A percentile compares a stretch with the other conserved stretches of the same genome.
Evolutionary conservation across 2,329 filamentous ascomycete genomes (phyloP).

Genomic region (Xylariaceae sp.): DNA sequence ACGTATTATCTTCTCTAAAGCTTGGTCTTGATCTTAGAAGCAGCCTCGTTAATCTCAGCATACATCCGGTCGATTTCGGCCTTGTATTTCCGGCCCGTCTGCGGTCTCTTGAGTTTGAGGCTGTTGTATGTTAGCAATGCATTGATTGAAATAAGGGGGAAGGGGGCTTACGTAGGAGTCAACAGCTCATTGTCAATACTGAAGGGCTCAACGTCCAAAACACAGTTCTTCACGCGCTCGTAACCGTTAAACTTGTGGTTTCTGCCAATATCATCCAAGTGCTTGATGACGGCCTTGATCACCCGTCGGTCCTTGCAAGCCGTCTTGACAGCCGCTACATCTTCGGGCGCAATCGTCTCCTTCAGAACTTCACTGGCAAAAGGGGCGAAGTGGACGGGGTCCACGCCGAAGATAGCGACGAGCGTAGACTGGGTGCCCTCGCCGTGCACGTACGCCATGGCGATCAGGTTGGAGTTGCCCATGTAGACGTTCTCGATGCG

Average conservation of each 20-base stretch:
- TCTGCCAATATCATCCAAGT: slow-evolving; percentile 72
- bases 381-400: slow-evolving; percentile 74
- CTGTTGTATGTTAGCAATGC: slow-evolving; percentile 33
- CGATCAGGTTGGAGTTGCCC: slow-evolving; percentile 70
- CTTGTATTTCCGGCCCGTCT: slow-evolving; percentile 48
- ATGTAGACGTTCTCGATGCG: slow-evolving; percentile 93
- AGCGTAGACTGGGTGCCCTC: slow-evolving; percentile 76
- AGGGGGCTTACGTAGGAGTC: slow-evolving; percentile 69
- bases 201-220: slow-evolving; percentile 82
- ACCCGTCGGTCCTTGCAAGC: slow-evolving; percentile 67
- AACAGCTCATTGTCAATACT: slow-evolving; percentile 86
- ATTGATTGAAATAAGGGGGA: too few relatives aligned
- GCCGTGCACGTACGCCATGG: slow-evolving; percentile 84
- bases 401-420: slow-evolving; percentile 82
- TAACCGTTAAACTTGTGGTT: slow-evolving; percentile 88
- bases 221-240: slow-evolving; percentile 70
- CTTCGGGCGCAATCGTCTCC: slow-evolving; percentile 56
- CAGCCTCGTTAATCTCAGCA: slow-evolving; percentile 43
- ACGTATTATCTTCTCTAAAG: slow-evolving; percentile 34
- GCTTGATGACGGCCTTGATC: slow-evolving; percentile 66
- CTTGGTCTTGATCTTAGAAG: slow-evolving; percentile 38
- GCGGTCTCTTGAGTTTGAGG: slow-evolving; percentile 56
- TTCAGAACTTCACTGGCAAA: slow-evolving; percentile 75
- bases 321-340: slow-evolving; percentile 61
- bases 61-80: slow-evolving; percentile 53